Conservation (phyloP, 2,329 filamentous ascomycete genomes). For the Paradendryphiella salina region DNA sequence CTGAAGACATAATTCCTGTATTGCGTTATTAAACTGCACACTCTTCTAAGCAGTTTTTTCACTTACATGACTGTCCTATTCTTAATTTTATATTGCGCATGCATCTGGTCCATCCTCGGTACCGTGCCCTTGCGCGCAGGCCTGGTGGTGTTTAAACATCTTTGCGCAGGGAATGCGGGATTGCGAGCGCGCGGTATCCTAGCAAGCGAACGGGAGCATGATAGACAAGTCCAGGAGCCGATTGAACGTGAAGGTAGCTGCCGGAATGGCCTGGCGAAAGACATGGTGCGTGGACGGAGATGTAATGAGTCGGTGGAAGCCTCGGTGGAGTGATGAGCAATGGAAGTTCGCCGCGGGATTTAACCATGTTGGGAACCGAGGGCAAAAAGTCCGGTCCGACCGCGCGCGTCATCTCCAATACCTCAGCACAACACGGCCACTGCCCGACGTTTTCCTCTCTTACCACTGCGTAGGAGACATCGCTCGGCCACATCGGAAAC, state of each 20-base stretch:
- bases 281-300: slow-evolving; percentile 30
- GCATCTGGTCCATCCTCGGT: slow-evolving; percentile 66
- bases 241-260: slow-evolving; percentile 21
- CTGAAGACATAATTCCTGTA: slow-evolving; percentile 71
- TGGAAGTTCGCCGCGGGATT: slow-evolving; percentile 35
- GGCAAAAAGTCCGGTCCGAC: background rate
- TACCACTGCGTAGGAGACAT: background rate
- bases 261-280: slow-evolving; percentile 28
- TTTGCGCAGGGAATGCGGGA: slow-evolving; percentile 24
- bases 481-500: accelerated
- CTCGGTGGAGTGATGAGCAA: slow-evolving; percentile 31
- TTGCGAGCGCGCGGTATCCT: slow-evolving; percentile 24
- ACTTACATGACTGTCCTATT: slow-evolving; percentile 69
- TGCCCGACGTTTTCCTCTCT: too few species aligned
- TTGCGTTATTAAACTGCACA: slow-evolving; percentile 6
- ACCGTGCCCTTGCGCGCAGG: slow-evolving; percentile 41
- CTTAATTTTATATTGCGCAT: slow-evolving; percentile 65
- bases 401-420: slow-evolving; percentile 9
- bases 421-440: background rate
- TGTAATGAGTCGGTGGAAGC: slow-evolving; percentile 6
- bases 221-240: slow-evolving; percentile 45
- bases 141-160: slow-evolving; percentile 42
- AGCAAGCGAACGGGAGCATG: slow-evolving; percentile 39
- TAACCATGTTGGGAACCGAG: slow-evolving; percentile 32
- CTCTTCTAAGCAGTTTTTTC: background rate